Evolutionary conservation across 2,329 filamentous ascomycete genomes (phyloP), one percentile per base, ranked within the genome.

Genomic region (Penicillium sp.): DNA sequence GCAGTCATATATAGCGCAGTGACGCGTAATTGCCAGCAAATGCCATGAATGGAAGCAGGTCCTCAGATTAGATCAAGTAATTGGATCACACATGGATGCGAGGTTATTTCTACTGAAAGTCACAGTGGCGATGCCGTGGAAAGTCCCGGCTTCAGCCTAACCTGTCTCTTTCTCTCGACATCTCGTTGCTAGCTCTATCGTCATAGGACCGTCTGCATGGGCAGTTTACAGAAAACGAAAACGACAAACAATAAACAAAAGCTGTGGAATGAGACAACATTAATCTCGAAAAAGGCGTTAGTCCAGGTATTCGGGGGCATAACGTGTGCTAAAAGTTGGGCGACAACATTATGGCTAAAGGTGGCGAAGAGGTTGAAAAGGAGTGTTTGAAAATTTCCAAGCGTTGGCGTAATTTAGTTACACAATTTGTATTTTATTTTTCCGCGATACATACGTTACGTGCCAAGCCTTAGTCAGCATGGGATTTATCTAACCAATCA

Each of bases 61-160:
- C 57, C 57, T 83, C 81, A 81, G 81, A 83, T 83, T 83, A 83
- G 81, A 83, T 83, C 81, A 83, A 83, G 81, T 82, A 72, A 78
- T 78, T 72, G 74, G 57, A 60, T 57, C 65, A 79, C 75, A 63
- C 79, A 81, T 65, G 64, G 74, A 68, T 63, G 63, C 59, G 47
- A 48, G 55, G 18, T 40, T 21, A 20, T n/a, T 26, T 26, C 6
- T 48, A 50, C 3, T 5, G 18, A 47, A 50, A 46, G 28, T n/a
- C 16, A 52, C 38, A 24, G 21, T 49, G 63, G 66, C 56, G 59
- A 65, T 62, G 52, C 56, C 47, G 47, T 45, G 24, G 30, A 24
- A 26, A 52, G 53, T 61, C 26, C 61, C 59, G 68, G 69, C 68
- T 63, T 72, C 65, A 63, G 66, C 69, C 59, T 56, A 54, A 16